A percentile compares a stretch with the other conserved stretches of the same genome.
These are phyloP conservation scores for Ascocoryne sarcoides DNA, from an alignment of 2,329 filamentous ascomycete species.

Conservation along the genomic window DNA sequence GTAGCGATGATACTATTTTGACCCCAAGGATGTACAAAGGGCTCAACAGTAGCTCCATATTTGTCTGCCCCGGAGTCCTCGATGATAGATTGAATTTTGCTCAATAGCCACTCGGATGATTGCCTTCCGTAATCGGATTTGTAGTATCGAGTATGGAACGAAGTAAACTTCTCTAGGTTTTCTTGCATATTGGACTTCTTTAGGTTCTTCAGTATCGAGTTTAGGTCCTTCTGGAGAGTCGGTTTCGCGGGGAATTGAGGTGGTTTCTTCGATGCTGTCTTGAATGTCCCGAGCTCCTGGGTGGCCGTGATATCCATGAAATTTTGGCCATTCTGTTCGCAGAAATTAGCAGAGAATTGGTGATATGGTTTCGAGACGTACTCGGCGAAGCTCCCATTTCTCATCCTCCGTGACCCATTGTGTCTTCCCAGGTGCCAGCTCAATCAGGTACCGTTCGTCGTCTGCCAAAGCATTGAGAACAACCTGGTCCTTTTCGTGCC, in stretches of 20 bases:
- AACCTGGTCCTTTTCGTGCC: conserved; percentile 41
- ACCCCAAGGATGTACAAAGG: conserved; percentile 77
- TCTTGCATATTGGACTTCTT: conserved; percentile 67
- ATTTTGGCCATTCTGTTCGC: conserved; percentile 64
- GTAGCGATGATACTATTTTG: conserved; percentile 88
- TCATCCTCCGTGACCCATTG: conserved; percentile 87
- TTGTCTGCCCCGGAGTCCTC: conserved; percentile 60
- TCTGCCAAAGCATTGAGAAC: conserved; percentile 34
- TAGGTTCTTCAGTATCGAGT: conserved; percentile 41
- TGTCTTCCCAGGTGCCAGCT: conserved; percentile 74
- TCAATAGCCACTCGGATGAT: conserved; percentile 80
- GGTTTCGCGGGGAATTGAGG: conserved; percentile 57
- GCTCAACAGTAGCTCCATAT: conserved; percentile 57
- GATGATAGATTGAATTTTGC: conserved; percentile 65
- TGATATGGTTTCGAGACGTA: conserved; percentile 35
- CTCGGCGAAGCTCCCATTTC: conserved; percentile 84
- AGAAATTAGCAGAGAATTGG: conserved; percentile 8
- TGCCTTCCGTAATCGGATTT: conserved; percentile 69
- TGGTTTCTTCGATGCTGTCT: conserved; percentile 36
- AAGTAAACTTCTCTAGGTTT: conserved; percentile 70
- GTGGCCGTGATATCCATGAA: conserved; percentile 94
- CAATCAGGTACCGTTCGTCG: conserved; percentile 61
- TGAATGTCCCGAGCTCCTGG: conserved; percentile 49
- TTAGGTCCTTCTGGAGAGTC: conserved; percentile 55
- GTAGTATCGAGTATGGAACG: conserved; percentile 77